These are phyloP conservation scores for Pleochaeta shiraiana DNA, from an alignment of 2,329 filamentous ascomycete species.

Conservation along the genomic window DNA sequence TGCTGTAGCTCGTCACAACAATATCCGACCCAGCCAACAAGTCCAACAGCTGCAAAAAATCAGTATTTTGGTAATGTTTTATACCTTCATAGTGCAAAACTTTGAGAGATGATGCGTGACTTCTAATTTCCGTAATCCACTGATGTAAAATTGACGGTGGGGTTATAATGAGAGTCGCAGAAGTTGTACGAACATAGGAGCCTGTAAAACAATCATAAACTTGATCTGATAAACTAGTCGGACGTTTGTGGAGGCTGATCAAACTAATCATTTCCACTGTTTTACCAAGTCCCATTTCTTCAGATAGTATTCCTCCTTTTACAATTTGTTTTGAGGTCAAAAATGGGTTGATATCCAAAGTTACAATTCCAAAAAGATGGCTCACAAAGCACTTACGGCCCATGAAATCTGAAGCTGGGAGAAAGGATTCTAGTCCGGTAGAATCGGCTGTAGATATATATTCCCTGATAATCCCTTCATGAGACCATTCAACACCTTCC, in stretches of 20 bases:
- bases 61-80: conserved; percentile 16
- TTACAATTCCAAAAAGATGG: conserved; percentile 36
- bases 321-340: conserved; percentile 22
- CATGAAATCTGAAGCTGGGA: conserved; percentile 22
- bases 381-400: conserved; percentile 33
- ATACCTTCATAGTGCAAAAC: conserved; percentile 34
- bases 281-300: conserved; percentile 72
- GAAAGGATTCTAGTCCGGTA: conserved; percentile 23
- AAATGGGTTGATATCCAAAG: conserved; percentile 27
- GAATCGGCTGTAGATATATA: background rate
- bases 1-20: conserved; percentile 41
- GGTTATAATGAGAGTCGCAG: conserved; percentile 38
- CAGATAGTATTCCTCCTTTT: conserved; percentile 33
- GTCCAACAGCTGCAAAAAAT: conserved; percentile 21
- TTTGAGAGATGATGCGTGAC: conserved; percentile 33
- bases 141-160: conserved; percentile 34
- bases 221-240: conserved; percentile 4
- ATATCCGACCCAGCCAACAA: conserved; percentile 31
- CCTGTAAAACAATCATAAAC: conserved; percentile 22
- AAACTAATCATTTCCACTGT: conserved; percentile 55
- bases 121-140: conserved; percentile 37
- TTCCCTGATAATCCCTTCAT: conserved; percentile 6
- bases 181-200: conserved; percentile 24
- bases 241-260: conserved; percentile 37
- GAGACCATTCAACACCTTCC: conserved; percentile 35